Conservation (phyloP, 2,329 filamentous ascomycete species). For the Phialemoniopsis sp. region DNA sequence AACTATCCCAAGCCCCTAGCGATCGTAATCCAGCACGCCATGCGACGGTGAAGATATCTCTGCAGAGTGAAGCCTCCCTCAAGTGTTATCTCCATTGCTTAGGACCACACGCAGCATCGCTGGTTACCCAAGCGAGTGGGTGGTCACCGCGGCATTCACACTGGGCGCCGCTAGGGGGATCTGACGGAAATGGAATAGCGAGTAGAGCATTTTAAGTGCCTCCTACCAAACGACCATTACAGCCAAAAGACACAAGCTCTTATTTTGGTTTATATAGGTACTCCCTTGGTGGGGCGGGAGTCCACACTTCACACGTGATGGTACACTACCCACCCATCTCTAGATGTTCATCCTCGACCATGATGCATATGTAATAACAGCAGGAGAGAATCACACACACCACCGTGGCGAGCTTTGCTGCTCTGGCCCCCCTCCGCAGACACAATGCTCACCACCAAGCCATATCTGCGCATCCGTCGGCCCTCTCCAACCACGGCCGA, state of each 20-base stretch:
- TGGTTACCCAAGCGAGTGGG: constrained; percentile 65
- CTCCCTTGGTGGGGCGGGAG: background rate
- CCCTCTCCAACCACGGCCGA: constrained; percentile 87
- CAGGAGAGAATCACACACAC: too few relatives aligned
- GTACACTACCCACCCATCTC: too few relatives aligned
- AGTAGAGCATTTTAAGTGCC: constrained; percentile 46
- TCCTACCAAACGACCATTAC: constrained; percentile 61
- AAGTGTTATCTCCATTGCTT: constrained; percentile 67
- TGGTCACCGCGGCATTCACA: constrained; percentile 63
- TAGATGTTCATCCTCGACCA: too few relatives aligned
- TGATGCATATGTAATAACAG: too few relatives aligned
- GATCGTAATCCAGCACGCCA: constrained; percentile 67
- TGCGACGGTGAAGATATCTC: constrained; percentile 65
- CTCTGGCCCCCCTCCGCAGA: too few relatives aligned
- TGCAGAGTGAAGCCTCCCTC: constrained; percentile 72
- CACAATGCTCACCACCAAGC: constrained; percentile 62
- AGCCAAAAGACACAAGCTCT: constrained; percentile 31
- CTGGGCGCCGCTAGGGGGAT: constrained; percentile 58
- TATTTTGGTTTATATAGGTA: constrained; percentile 20
- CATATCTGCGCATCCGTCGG: constrained; percentile 58
- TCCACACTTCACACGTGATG: constrained; percentile 6
- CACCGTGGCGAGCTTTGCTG: too few relatives aligned
- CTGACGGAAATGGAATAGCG: constrained; percentile 51
- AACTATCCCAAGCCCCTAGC: constrained; percentile 54
- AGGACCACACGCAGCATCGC: constrained; percentile 58